Conservation (phyloP, 306 rosid genomes). For the Pterocarpus santalinus region DNA sequence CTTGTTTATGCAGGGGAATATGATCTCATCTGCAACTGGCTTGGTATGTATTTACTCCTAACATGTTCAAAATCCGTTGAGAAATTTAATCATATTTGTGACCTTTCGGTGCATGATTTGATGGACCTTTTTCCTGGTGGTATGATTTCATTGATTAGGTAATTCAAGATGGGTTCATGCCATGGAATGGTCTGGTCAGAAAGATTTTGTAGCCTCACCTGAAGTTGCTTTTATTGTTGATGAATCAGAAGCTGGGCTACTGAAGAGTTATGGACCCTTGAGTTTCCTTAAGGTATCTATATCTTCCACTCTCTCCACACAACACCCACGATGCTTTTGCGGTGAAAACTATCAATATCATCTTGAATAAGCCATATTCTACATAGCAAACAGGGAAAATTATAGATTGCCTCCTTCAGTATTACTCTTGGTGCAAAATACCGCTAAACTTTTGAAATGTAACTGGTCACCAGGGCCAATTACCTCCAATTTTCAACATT, state of each 20-base stretch:
- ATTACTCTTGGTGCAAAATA: background rate
- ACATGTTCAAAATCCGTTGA: background rate
- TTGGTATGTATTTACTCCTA: conserved; percentile 60
- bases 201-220: conserved; percentile 66
- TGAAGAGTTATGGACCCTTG: conserved; percentile 81
- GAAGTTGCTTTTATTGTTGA: conserved; percentile 77
- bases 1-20: conserved; percentile 95
- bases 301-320: conserved; percentile 31
- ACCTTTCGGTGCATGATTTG: conserved; percentile 31
- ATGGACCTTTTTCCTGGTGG: conserved; percentile 24
- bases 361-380: conserved; percentile 2
- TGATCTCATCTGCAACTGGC: conserved; percentile 99
- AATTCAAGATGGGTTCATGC: conserved; percentile 97
- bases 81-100: conserved; percentile 31
- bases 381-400: background rate
- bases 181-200: conserved; percentile 93
- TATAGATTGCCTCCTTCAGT: conserved; percentile 13
- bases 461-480: background rate
- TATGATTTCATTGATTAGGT: conserved; percentile 60
- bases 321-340: background rate
- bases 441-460: background rate
- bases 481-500: conserved; percentile 28
- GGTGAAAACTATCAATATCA: conserved; percentile 27
- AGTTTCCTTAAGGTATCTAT: conserved; percentile 82
- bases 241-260: conserved; percentile 80